Evolutionary conservation across 306 rosid genomes (phyloP).

Genomic region (Hippophae gyantsensis): DNA sequence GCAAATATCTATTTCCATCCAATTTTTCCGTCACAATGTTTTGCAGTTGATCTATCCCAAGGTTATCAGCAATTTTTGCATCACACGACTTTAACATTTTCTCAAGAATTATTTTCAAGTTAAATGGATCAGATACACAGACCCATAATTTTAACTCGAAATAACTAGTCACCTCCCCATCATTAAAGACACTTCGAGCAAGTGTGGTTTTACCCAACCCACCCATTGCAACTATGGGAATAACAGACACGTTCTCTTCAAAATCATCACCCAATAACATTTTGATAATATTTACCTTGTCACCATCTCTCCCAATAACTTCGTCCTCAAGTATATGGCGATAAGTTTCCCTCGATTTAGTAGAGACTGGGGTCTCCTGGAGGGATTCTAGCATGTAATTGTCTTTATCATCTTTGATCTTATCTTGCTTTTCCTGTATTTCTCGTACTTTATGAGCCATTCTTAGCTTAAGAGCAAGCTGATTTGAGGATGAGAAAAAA

Average conservation of each 20-base stretch:
- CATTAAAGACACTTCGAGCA: neutral
- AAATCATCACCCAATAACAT: neutral
- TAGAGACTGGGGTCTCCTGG: no score
- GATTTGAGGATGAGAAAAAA: neutral
- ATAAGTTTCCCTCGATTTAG: neutral
- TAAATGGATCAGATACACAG: neutral
- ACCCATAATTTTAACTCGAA: neutral
- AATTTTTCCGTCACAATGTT: neutral
- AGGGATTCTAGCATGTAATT: no score
- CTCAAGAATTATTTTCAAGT: neutral
- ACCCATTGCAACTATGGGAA: neutral
- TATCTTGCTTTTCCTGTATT: neutral
- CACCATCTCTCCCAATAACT: neutral
- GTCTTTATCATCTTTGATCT: neutral
- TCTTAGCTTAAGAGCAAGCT: neutral
- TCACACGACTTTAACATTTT: neutral
- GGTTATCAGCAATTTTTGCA: neutral
- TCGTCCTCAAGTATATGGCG: neutral
- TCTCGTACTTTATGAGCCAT: neutral
- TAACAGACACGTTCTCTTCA: neutral
- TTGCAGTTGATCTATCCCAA: neutral
- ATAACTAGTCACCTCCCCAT: neutral
- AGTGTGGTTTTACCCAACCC: slow-evolving; percentile 3
- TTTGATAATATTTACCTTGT: neutral
- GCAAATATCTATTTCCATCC: neutral